Base-by-base conservation (phyloP, 176 grass and related monocot species). In the Hordeum marinum region DNA sequence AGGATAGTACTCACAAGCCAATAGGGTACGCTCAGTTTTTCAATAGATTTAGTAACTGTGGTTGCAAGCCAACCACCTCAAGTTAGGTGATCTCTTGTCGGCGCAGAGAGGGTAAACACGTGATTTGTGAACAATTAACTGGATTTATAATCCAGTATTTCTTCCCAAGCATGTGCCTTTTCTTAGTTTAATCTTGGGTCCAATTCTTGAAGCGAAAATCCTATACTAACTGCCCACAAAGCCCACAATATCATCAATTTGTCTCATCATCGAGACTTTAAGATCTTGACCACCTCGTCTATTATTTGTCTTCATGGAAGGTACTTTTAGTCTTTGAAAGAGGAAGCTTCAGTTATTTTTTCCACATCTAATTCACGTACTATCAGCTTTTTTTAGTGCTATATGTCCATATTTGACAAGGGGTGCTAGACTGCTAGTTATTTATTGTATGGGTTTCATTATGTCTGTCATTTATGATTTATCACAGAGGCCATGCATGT, bases 91-190 rank as follows among this genome's bases (percentile, higher is more conserved):
- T 92, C 55, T 5, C 75, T 74, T 72, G 83, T 89, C 90, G 71
- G 88, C 73, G 21, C 25, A 54, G 43, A 65, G 72, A 76, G 45
- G 42, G 13, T 87, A 88, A 81, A 75, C 52, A 80, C 80, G 11
- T 74, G 54, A 61, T 70, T 27, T 83, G 10, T 10, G 50, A 70
- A 80, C 89, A 86, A 73, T 88, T 69, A 52, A 90, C 61, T 79
- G 32, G 41, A 84, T 87, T 42, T 79, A 77, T 80, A 86, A 97
- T 92, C 88, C 79, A 82, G 72, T 83, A 69, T 90, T 88, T 78
- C 52, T 88, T 42, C 80, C 88, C 58, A 80, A 79, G 77, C 80
- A 68, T 88, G 58, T 82, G 68, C 34, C 76, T 52, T 71, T 57
- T 80, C 64, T 12, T 94, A 82, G 52, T 85, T 90, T 93, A 89